phyloP scores from a whole-genome alignment of 1,284 basidiomycete species.

The Farysia itapuensis region DNA sequence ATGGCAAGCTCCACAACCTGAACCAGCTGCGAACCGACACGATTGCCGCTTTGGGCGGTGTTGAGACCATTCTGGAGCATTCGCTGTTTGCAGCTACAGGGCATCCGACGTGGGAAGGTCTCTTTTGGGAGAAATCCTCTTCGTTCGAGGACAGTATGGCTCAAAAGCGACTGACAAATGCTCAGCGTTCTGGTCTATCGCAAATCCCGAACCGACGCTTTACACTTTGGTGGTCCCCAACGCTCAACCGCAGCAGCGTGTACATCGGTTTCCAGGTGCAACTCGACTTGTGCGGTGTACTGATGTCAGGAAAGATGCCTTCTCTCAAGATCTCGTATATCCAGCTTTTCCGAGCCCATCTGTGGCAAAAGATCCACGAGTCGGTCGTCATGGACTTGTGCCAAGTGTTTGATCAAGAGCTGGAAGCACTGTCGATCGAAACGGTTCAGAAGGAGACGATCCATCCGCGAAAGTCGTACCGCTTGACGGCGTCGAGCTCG shows the following conservation, averaged over 20 bases:
- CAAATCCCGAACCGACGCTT: conserved; percentile 99
- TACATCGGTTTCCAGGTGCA: conserved; percentile 99
- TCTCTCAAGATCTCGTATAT: conserved; percentile 79
- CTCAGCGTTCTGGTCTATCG: conserved; percentile 91
- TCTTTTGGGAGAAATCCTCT: conserved; percentile 64
- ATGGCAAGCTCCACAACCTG: conserved; percentile 95
- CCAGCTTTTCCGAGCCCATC: conserved; percentile 98
- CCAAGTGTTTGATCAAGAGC: conserved; percentile 98
- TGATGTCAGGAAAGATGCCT: conserved; percentile 95
- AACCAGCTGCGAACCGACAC: conserved; percentile 99
- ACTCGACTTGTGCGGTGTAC: conserved; percentile 83
- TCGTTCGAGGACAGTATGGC: conserved; percentile 97
- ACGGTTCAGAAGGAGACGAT: conserved; percentile 99
- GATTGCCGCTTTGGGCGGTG: conserved; percentile 96
- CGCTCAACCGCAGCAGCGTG: conserved; percentile 94
- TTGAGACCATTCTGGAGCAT: conserved; percentile 95
- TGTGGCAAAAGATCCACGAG: conserved; percentile 80
- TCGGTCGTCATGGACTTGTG: conserved; percentile 92
- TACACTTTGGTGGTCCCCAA: conserved; percentile 97
- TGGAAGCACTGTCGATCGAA: conserved; percentile 97
- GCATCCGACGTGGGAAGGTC: conserved; percentile 68
- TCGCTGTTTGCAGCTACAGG: conserved; percentile 97
- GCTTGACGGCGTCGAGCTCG: conserved; percentile 94
- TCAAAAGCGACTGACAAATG: conserved; percentile 75
- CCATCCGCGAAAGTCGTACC: conserved; percentile 97